Conservation (phyloP, 805 yeast genomes). For the Kodamaea laetipori region DNA sequence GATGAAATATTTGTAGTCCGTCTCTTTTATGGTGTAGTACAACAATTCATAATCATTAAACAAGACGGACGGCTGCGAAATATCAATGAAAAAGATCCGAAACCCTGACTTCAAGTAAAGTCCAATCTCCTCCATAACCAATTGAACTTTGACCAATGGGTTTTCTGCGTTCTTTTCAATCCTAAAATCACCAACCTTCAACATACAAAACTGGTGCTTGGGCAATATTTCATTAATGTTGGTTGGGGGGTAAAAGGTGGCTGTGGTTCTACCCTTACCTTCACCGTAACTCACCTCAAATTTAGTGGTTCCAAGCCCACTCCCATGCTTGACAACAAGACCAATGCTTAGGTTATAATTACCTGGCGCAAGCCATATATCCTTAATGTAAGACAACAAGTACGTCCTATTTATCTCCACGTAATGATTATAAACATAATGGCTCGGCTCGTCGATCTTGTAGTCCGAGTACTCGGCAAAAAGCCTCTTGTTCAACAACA, state of each 20-base stretch:
- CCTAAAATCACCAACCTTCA: constrained; percentile 52
- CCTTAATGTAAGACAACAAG: constrained; percentile 47
- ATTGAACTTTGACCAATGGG: constrained; percentile 38
- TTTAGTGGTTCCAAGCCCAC: constrained; percentile 60
- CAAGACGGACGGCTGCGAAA: constrained; percentile 41
- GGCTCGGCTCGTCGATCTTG: constrained; percentile 50
- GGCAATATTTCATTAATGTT: constrained; percentile 62
- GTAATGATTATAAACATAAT: constrained; percentile 44
- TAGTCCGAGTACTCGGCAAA: constrained; percentile 51
- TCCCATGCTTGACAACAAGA: constrained; percentile 51
- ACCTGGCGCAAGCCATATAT: constrained; percentile 51
- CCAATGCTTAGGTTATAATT: constrained; percentile 54
- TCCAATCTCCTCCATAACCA: constrained; percentile 60
- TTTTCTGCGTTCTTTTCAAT: constrained; percentile 19
- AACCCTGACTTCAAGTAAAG: constrained; percentile 55
- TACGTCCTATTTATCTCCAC: constrained; percentile 54
- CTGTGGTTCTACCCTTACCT: constrained; percentile 26
- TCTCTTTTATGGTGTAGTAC: constrained; percentile 43
- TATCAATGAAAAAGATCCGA: constrained; percentile 46
- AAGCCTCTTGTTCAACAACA: constrained; percentile 53
- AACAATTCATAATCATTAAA: constrained; percentile 46
- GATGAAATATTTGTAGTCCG: constrained; percentile 44
- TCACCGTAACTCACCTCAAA: constrained; percentile 46
- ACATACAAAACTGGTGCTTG: constrained; percentile 47
- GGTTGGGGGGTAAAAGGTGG: constrained; percentile 55